Conservation (phyloP, 768 basidiomycete genomes). For the Tephrocybe sp. region DNA sequence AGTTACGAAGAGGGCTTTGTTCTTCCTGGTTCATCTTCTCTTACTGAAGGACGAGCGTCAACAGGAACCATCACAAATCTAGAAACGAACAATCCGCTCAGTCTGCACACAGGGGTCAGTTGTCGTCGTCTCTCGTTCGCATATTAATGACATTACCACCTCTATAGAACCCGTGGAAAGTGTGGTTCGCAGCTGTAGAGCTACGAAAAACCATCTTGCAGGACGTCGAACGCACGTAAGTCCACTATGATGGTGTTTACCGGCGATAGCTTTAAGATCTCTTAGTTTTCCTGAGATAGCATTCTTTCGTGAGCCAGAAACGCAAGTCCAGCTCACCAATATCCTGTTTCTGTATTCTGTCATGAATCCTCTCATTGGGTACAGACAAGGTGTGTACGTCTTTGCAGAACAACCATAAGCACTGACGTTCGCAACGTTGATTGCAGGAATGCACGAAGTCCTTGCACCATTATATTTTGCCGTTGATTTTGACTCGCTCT, state of each 20-base stretch:
- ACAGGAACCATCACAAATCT: slow-evolving; percentile 40
- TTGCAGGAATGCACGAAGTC: slow-evolving; percentile 92
- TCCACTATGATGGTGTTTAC: slow-evolving; percentile 14
- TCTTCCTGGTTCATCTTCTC: slow-evolving; percentile 48
- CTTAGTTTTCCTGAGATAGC: slow-evolving; percentile 91
- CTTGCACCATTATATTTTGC: slow-evolving; percentile 86
- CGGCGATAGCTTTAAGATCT: slow-evolving; percentile 8
- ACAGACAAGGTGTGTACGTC: slow-evolving; percentile 66
- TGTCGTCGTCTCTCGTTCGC: slow-evolving; percentile 2
- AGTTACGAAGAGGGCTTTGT: slow-evolving; percentile 71
- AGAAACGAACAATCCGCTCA: slow-evolving; percentile 79
- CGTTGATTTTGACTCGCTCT: slow-evolving; percentile 79
- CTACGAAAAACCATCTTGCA: slow-evolving; percentile 86
- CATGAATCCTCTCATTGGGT: slow-evolving; percentile 81
- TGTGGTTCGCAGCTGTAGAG: slow-evolving; percentile 90
- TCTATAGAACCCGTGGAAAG: slow-evolving; percentile 92
- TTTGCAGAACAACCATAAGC: neutral
- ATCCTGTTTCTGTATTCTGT: slow-evolving; percentile 85
- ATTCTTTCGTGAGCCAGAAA: slow-evolving; percentile 78
- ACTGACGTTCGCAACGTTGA: neutral
- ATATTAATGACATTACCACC: neutral
- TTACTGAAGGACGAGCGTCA: slow-evolving; percentile 24
- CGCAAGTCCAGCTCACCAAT: slow-evolving; percentile 81
- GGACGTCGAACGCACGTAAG: slow-evolving; percentile 95
- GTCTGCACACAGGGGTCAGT: slow-evolving; percentile 71